phyloP scores from a whole-genome alignment of 352 stramenopile genomes.

The Pythium myriotylum region DNA sequence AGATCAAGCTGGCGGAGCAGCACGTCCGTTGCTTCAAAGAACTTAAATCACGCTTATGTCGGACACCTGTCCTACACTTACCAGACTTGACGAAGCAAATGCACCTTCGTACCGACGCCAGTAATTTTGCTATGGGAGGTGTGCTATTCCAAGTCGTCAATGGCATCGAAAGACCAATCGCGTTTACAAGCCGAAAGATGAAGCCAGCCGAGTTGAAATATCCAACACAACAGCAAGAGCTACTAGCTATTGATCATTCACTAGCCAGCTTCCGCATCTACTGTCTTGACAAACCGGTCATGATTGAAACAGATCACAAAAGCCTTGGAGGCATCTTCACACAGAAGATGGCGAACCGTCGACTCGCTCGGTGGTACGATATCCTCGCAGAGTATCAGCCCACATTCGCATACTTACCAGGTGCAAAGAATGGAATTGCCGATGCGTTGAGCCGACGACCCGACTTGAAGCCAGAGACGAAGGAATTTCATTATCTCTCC shows the following conservation, averaged over 20 bases:
- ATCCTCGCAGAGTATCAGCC: constrained; percentile 23
- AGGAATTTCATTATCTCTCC: too few species aligned
- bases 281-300: constrained; percentile 25
- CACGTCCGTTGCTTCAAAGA: constrained; percentile 9
- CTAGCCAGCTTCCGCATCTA: constrained; percentile 10
- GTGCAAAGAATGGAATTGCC: constrained; percentile 16
- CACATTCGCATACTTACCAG: constrained; percentile 22
- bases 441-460: too few species aligned
- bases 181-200: constrained; percentile 22
- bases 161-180: constrained; percentile 6
- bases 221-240: constrained; percentile 19
- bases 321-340: constrained; percentile 20
- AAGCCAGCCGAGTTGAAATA: constrained; percentile 4
- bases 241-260: constrained; percentile 8
- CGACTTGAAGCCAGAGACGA: too few species aligned
- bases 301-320: constrained; percentile 22
- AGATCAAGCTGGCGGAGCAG: not conserved
- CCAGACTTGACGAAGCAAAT: constrained; percentile 11
- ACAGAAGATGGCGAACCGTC: constrained; percentile 16
- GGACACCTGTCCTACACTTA: not conserved
- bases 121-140: constrained; percentile 17
- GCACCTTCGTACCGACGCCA: constrained; percentile 14
- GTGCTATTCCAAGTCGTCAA: constrained; percentile 19
- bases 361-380: constrained; percentile 22
- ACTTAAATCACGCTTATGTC: constrained; percentile 7